Base-by-base conservation (phyloP, 352 stramenopile species). In the Blastocystis sp. region DNA sequence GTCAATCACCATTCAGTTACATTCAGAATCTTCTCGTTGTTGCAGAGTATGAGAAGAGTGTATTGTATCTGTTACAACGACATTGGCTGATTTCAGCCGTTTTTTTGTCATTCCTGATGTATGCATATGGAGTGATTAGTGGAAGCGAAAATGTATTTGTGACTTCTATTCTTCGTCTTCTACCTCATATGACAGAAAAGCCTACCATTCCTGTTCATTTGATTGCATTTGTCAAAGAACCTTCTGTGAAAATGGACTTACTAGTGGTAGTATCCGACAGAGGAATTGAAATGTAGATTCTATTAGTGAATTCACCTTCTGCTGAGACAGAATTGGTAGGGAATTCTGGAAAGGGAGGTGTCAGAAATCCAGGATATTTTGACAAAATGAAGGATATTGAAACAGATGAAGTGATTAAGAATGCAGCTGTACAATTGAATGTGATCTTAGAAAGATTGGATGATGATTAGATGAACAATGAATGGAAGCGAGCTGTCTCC, bases 391-490 rank as follows among this genome's bases (percentile, higher is more conserved):
- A 21, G n/a, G 24, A 27, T 19, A 42, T 58, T 27, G 19, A 61
- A 21, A 27, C 61, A 27, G 43, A 42, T 27, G 24, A 58, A 27
- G 69, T 80, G 43, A 19, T 54, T 5, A 51, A 54, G 12, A 32
- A 59, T n/a, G 69, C 69, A n/a, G 69, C 69, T 32, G 51, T 61
- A 42, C 69, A 63, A 11, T 21, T 80, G 27, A 54, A 51, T 32
- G 69, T 61, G 32, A 63, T 7, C 24, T 6, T 39, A 27, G 69
- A 24, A 16, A 21, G 11, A 12, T 27, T 6, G 4, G 6, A 27
- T 61, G 4, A 61, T 27, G 69, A 7, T 7, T 80, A 80, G 69
- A 80, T 39, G 21, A 63, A 59, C 43, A 80, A 80, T 59, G 69
- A 80, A 29, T 80, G 69, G 69, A 16, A 32, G 6, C 69, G 69